Evolutionary conservation across 164 flowering plant species (phyloP).

Genomic region (Kingdonia uniflora): DNA sequence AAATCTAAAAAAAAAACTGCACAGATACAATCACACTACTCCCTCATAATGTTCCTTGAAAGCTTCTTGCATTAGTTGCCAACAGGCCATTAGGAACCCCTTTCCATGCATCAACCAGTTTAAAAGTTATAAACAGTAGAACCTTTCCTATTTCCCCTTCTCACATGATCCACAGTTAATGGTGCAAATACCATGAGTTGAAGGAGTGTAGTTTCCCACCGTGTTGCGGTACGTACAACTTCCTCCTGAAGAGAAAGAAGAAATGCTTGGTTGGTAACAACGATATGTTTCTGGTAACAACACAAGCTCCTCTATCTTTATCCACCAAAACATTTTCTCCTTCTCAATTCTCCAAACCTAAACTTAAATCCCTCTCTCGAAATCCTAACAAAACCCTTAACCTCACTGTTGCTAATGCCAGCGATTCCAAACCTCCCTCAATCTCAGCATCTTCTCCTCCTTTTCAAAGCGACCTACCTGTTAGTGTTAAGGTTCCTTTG

Average conservation of each 20-base stretch:
- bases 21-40: too few species aligned
- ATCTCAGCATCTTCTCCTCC: slow-evolving; percentile 12
- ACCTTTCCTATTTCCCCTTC: too few species aligned
- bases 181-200: too few species aligned
- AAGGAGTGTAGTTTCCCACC: too few species aligned
- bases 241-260: neutral
- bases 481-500: slow-evolving; percentile 51
- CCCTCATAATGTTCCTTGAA: too few species aligned
- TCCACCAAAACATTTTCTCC: slow-evolving; percentile 18
- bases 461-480: slow-evolving; percentile 22
- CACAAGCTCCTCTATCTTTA: slow-evolving; percentile 33
- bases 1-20: too few species aligned
- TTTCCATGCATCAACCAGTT: too few species aligned
- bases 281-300: slow-evolving; percentile 30
- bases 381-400: slow-evolving; percentile 9
- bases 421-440: slow-evolving; percentile 19
- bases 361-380: slow-evolving; percentile 18
- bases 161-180: too few species aligned
- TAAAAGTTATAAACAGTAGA: too few species aligned
- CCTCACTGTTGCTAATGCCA: slow-evolving; percentile 37
- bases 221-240: neutral
- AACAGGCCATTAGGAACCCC: too few species aligned
- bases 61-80: too few species aligned
- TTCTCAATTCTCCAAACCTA: slow-evolving; percentile 18
- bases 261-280: neutral